Evolutionary conservation across 164 flowering plant genomes (phyloP).

Genomic region (Litsea cubeba): DNA sequence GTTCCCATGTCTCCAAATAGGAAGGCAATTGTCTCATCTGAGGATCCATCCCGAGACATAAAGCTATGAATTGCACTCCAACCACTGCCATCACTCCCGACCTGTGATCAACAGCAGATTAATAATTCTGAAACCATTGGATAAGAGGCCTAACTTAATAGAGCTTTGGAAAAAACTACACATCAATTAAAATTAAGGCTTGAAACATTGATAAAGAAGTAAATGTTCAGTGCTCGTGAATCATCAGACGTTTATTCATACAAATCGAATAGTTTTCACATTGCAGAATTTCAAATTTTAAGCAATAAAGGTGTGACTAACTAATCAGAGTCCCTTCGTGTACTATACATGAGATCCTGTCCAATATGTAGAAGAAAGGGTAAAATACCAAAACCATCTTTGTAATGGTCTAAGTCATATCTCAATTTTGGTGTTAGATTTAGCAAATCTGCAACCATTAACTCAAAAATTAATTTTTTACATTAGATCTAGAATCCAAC

Average conservation of each 20-base stretch:
- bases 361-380: too few species aligned
- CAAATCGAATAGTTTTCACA: too few species aligned
- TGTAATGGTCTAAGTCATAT: too few species aligned
- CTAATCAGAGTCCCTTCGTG: too few species aligned
- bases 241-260: too few species aligned
- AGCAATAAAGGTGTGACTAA: background rate
- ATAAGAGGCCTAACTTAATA: background rate
- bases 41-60: conserved; percentile 47
- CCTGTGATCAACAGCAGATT: conserved; percentile 36
- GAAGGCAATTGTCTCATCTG: conserved; percentile 76
- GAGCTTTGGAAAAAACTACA: background rate
- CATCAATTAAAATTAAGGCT: background rate
- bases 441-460: too few species aligned
- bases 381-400: too few species aligned
- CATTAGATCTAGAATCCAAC: too few species aligned
- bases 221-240: too few species aligned
- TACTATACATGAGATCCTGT: too few species aligned
- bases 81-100: conserved; percentile 78
- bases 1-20: conserved; percentile 96
- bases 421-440: too few species aligned
- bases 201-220: background rate
- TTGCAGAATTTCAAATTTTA: background rate
- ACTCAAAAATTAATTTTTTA: too few species aligned
- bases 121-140: background rate
- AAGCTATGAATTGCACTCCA: conserved; percentile 78